Evolutionary conservation across 1,139 yeast species (phyloP), one percentile per base, ranked within the genome.

Genomic region (Candida buenavistaensis): DNA sequence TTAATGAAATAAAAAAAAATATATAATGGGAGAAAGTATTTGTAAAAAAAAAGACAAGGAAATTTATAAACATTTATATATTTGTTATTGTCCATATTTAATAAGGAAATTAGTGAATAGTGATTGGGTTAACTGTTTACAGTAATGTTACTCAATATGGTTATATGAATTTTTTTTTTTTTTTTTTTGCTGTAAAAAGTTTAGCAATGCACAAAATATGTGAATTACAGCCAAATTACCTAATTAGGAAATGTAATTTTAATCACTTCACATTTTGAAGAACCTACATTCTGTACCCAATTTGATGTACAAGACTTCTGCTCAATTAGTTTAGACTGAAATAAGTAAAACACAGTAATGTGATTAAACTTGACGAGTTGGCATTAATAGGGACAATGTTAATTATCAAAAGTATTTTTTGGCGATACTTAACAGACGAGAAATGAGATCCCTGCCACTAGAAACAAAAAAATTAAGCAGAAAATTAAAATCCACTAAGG

Each of bases 51-150:
- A 20, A 8, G 12, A 12, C 21, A 27, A 28, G 31, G 32, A 16
- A 19, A 17, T 23, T 12, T 16, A 8, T 13, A 23, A n/a, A 11
- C n/a, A 19, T 30, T 30, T 30, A 30, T 30, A 30, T 30, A 30
- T 30, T 30, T 29, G 23, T 29, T 29, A 29, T 29, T 29, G 22
- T 17, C 13, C 4, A 7, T 15, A 23, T 11, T 25, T 12, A 16
- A 12, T 15, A 15, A 29, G 32, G 22, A 28, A 28, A 29, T 29
- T 15, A 24, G 11, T 15, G 5, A n/a, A 23, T n/a, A 7, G 13
- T 22, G 9, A 22, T 22, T 22, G 24, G 9, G 24, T 6, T 9
- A 21, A 21, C 12, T 22, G 11, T 22, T 22, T 22, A 12, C 12
- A 22, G 24, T 22, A 22, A 22, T 22, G 24, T 22, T 22, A n/a